Evolutionary conservation across 345 rosid genomes (phyloP).

Genomic region (Rhizophora apiculata): DNA sequence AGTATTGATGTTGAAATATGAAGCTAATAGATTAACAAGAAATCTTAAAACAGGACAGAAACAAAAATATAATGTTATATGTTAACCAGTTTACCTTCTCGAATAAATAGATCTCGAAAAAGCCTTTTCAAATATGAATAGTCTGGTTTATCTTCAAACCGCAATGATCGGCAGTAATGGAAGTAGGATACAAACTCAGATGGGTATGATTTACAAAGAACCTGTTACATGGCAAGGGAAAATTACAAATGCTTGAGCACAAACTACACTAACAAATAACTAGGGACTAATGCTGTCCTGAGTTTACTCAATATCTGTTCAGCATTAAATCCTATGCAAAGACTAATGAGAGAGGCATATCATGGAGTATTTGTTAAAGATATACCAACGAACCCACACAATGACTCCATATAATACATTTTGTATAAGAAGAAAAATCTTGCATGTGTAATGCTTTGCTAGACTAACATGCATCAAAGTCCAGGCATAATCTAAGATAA

Average conservation of each 20-base stretch:
- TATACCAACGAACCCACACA: not conserved
- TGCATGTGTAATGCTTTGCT: not conserved
- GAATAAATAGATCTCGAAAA: conserved; percentile 86
- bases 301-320: not conserved
- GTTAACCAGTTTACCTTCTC: conserved; percentile 56
- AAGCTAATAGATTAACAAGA: not conserved
- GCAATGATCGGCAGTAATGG: conserved; percentile 89
- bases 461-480: conserved; percentile 1
- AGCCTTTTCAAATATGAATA: conserved; percentile 92
- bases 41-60: not conserved
- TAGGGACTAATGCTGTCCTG: not conserved
- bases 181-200: conserved; percentile 92
- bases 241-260: not conserved
- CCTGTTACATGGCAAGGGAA: conserved; percentile 27
- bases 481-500: not conserved
- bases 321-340: not conserved
- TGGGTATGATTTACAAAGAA: conserved; percentile 84
- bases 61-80: not conserved
- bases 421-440: not conserved
- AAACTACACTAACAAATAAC: not conserved
- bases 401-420: not conserved
- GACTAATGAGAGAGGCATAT: not conserved
- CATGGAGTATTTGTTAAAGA: not conserved
- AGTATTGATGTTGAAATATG: conserved; percentile 8
- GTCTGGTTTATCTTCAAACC: conserved; percentile 97